Conservation (phyloP, 768 basidiomycete genomes). For the Auriscalpium microsporum region DNA sequence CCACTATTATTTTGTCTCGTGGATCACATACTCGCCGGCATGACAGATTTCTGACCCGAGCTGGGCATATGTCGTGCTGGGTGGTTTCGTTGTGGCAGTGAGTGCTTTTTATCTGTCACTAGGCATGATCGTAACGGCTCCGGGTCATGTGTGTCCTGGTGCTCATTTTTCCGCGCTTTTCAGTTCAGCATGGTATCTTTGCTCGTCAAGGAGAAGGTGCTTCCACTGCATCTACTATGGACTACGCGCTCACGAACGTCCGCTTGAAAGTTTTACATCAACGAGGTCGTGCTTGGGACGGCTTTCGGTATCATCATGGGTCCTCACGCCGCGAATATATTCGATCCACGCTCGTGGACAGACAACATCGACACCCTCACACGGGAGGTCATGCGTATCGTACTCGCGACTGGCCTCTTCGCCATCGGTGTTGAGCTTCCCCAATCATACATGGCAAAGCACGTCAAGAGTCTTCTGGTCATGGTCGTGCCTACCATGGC, state of each 20-base stretch:
- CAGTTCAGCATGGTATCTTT: slow-evolving; percentile 83
- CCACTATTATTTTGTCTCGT: slow-evolving; percentile 4
- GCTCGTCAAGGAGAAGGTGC: slow-evolving; percentile 72
- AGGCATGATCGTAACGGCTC: too few species aligned
- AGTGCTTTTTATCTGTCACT: slow-evolving; percentile 9
- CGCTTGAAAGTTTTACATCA: slow-evolving; percentile 60
- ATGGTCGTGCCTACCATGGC: slow-evolving; percentile 84
- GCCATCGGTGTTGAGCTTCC: slow-evolving; percentile 94
- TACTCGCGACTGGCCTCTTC: slow-evolving; percentile 88
- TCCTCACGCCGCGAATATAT: slow-evolving; percentile 60
- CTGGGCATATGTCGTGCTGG: slow-evolving; percentile 55
- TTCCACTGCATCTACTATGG: not conserved
- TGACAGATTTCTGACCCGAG: slow-evolving; percentile 43
- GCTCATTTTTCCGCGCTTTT: not conserved
- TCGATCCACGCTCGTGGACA: slow-evolving; percentile 75
- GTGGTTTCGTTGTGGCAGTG: slow-evolving; percentile 45
- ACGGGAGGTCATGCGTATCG: slow-evolving; percentile 77
- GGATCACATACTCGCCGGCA: slow-evolving; percentile 17
- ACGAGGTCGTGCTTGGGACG: slow-evolving; percentile 91
- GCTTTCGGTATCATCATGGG: slow-evolving; percentile 58
- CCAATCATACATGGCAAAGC: slow-evolving; percentile 69
- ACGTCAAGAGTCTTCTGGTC: slow-evolving; percentile 58
- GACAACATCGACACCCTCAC: slow-evolving; percentile 51
- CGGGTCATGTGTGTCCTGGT: too few species aligned
- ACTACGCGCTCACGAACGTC: not conserved